These are phyloP conservation scores for Westerdykella aurantiaca DNA, from an alignment of 2,329 filamentous ascomycete species.

Conservation along the genomic window DNA sequence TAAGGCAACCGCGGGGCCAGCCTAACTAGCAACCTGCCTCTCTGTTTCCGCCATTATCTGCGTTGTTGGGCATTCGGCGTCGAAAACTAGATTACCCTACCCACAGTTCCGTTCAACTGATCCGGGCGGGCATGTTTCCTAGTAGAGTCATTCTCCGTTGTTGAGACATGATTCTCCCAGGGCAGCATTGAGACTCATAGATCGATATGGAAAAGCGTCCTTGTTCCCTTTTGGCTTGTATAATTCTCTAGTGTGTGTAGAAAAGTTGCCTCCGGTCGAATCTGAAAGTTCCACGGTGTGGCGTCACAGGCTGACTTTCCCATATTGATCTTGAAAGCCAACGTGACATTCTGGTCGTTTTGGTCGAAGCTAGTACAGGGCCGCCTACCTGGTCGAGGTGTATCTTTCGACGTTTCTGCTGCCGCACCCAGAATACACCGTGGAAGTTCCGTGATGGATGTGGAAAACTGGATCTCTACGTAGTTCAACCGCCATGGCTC, in stretches of 20 bases:
- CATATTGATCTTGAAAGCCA: constrained; percentile 29
- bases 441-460: constrained; percentile 38
- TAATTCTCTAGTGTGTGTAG: constrained; percentile 15
- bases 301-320: constrained; percentile 22
- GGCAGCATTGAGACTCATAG: too few species aligned
- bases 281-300: constrained; percentile 27
- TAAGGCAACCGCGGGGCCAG: too few species aligned
- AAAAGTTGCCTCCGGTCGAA: constrained; percentile 15
- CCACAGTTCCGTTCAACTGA: too few species aligned
- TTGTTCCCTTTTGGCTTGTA: background rate
- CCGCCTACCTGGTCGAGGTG: constrained; percentile 35
- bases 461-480: constrained; percentile 34
- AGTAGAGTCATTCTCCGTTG: too few species aligned
- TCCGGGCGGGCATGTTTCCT: too few species aligned
- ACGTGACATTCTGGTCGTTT: constrained; percentile 25
- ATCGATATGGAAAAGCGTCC: too few species aligned
- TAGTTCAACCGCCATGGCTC: background rate
- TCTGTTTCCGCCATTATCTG: too few species aligned
- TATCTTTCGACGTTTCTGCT: constrained; percentile 21
- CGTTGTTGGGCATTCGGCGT: too few species aligned
- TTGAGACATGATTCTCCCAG: too few species aligned
- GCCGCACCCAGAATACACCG: constrained; percentile 28
- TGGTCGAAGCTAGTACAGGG: constrained; percentile 25
- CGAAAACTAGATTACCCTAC: too few species aligned
- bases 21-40: too few species aligned